A percentile compares a stretch with the other conserved stretches of the same genome.
phyloP scores from a whole-genome alignment of 75 land plant species.

The Pinus taeda region DNA sequence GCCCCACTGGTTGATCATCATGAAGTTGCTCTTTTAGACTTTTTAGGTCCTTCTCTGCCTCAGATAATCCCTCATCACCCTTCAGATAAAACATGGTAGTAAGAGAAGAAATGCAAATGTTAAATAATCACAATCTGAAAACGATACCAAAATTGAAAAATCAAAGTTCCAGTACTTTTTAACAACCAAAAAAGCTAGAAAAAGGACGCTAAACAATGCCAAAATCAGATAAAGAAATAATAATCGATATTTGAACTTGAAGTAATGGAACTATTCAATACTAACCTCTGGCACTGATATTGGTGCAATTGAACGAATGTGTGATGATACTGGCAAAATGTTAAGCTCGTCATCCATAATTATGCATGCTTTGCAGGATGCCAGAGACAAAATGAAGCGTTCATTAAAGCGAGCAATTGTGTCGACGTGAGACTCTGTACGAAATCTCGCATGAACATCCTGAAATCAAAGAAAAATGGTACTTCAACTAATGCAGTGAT shows the following conservation, averaged over 20 bases:
- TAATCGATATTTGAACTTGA: neutral
- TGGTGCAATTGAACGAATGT: constrained; percentile 65
- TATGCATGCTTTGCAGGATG: constrained; percentile 89
- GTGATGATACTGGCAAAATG: constrained; percentile 89
- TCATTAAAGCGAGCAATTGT: constrained; percentile 91
- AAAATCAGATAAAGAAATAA: constrained; percentile 1
- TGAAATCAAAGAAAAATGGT: constrained; percentile 14
- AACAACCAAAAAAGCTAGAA: neutral
- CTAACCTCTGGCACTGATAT: constrained; percentile 67
- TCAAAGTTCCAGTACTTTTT: neutral
- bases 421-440: constrained; percentile 87
- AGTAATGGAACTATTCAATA: neutral
- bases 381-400: constrained; percentile 88
- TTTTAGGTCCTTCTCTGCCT: constrained; percentile 69
- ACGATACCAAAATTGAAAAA: neutral
- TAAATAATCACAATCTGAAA: neutral
- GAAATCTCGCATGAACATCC: constrained; percentile 98
- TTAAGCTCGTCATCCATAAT: constrained; percentile 99
- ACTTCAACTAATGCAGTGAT: neutral
- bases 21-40: constrained; percentile 79
- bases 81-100: constrained; percentile 13
- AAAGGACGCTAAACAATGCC: neutral
- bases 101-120: neutral
- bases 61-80: constrained; percentile 85
- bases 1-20: constrained; percentile 89